These are phyloP conservation scores for Psilocybe subaeruginosa DNA, from an alignment of 768 basidiomycete species.

Conservation along the genomic window DNA sequence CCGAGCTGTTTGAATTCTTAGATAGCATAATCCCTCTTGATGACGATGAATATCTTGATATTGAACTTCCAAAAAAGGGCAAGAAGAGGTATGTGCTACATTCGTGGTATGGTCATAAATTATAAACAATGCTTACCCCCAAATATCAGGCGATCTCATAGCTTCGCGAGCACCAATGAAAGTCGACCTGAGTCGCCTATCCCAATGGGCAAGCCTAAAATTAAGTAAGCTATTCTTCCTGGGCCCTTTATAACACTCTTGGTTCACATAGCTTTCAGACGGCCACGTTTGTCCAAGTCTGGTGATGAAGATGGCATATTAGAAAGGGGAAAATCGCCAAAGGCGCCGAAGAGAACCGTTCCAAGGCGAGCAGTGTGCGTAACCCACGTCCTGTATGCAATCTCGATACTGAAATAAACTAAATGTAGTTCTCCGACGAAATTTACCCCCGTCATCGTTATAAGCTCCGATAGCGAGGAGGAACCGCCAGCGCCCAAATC, in stretches of 20 bases:
- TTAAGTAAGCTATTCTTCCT: constrained; percentile 37
- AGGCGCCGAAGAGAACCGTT: constrained; percentile 49
- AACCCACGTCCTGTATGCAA: no score
- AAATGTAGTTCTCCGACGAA: no score
- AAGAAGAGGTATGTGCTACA: constrained; percentile 47
- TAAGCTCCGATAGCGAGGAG: constrained; percentile 42
- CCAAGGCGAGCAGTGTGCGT: constrained; percentile 58
- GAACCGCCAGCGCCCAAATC: constrained; percentile 21
- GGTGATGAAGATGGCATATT: constrained; percentile 41
- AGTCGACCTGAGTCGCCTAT: constrained; percentile 36
- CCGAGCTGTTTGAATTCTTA: constrained; percentile 68
- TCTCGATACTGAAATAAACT: no score
- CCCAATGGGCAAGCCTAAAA: constrained; percentile 34
- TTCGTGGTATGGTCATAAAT: not conserved
- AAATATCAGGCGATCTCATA: constrained; percentile 56
- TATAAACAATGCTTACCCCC: not conserved
- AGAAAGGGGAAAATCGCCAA: constrained; percentile 32
- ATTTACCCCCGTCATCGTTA: constrained; percentile 27
- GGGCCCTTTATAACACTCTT: not conserved
- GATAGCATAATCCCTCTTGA: constrained; percentile 73
- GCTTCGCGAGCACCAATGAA: constrained; percentile 51
- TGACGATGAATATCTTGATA: constrained; percentile 54
- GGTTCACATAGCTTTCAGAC: constrained; percentile 35
- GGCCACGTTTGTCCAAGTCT: constrained; percentile 56
- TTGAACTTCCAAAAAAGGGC: constrained; percentile 43